Evolutionary conservation across 306 rosid genomes (phyloP).

Genomic region (Castanea crenata): DNA sequence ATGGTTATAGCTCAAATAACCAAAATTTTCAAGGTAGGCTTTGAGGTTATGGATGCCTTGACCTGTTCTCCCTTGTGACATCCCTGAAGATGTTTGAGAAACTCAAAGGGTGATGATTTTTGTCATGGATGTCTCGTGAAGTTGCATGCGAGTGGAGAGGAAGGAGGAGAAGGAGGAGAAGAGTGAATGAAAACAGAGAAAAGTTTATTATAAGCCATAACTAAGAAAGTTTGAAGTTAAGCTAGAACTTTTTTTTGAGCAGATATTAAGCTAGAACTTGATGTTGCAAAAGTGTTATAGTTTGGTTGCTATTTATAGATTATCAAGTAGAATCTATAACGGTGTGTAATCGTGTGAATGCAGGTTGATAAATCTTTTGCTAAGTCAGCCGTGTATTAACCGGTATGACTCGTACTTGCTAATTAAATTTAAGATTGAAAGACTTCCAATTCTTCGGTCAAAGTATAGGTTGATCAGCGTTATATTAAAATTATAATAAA

Average conservation of each 20-base stretch:
- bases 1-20: background rate
- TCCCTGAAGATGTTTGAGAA: background rate
- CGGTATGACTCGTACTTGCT: too few relatives aligned
- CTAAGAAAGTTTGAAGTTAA: background rate
- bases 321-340: background rate
- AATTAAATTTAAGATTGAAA: too few relatives aligned
- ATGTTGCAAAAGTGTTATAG: background rate
- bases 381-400: too few relatives aligned
- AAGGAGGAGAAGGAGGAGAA: background rate
- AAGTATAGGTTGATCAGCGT: too few relatives aligned
- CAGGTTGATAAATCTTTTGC: background rate
- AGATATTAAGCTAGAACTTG: too few relatives aligned
- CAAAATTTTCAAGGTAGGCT: background rate
- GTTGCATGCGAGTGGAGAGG: background rate
- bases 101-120: background rate
- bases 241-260: background rate
- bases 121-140: background rate
- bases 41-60: background rate
- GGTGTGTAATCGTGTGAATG: background rate
- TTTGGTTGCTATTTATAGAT: background rate
- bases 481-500: too few relatives aligned
- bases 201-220: background rate
- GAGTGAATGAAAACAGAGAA: background rate
- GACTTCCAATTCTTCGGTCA: too few relatives aligned
- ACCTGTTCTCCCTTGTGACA: background rate